phyloP scores from a whole-genome alignment of 73 alveolate genomes.

The Paramecium biaurelia region DNA sequence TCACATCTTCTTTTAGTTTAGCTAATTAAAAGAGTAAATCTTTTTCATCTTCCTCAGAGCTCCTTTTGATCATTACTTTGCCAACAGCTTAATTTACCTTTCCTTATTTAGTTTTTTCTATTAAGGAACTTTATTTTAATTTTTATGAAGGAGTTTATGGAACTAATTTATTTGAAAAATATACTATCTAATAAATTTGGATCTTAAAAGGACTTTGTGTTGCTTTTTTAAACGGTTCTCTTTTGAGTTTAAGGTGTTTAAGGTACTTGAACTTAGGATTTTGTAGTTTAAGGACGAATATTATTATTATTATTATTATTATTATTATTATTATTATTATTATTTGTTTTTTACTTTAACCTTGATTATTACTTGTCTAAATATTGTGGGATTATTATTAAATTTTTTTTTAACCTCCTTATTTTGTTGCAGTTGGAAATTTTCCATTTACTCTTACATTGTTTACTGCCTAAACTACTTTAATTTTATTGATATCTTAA shows the following conservation, averaged over 20 bases:
- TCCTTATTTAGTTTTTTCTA: neutral
- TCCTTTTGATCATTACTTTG: neutral
- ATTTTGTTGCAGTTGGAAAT: neutral
- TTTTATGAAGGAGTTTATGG: neutral
- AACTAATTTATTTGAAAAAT: neutral
- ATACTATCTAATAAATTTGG: neutral
- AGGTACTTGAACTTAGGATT: neutral
- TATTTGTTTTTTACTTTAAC: neutral
- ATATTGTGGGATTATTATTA: neutral
- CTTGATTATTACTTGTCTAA: neutral
- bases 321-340: neutral
- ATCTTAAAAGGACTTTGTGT: neutral
- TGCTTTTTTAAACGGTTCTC: neutral
- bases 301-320: neutral
- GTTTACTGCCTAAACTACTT: neutral
- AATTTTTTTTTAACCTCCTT: neutral
- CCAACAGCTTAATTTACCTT: neutral
- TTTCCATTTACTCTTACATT: conserved; percentile 4
- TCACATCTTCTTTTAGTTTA: neutral
- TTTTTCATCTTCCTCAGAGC: neutral
- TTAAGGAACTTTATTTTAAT: neutral
- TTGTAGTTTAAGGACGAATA: neutral
- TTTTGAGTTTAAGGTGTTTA: neutral
- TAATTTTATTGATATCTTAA: neutral
- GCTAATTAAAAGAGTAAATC: neutral